Conservation (phyloP, 306 rosid genomes). For the Malus orientalis region DNA sequence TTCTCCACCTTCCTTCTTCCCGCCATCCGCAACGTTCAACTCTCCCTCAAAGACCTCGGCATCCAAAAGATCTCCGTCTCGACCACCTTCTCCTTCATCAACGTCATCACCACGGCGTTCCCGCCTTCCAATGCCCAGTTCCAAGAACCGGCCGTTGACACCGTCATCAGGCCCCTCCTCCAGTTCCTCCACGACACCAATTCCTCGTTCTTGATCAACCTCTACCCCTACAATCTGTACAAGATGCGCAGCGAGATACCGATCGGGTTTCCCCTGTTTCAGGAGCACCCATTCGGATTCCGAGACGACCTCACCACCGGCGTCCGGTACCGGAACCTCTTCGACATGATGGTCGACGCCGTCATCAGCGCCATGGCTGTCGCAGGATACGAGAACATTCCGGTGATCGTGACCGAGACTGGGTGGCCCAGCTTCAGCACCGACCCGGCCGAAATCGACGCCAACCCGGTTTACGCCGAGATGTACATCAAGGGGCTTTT, state of each 20-base stretch:
- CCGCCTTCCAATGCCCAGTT: slow-evolving; percentile 76
- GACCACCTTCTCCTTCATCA: slow-evolving; percentile 63
- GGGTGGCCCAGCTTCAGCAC: slow-evolving; percentile 75
- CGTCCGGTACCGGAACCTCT: slow-evolving; percentile 68
- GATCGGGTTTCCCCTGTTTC: slow-evolving; percentile 61
- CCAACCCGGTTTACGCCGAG: slow-evolving; percentile 59
- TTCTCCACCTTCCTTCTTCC: slow-evolving; percentile 38
- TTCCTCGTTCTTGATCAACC: slow-evolving; percentile 70
- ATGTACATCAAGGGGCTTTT: slow-evolving; percentile 58
- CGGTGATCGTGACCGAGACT: slow-evolving; percentile 65
- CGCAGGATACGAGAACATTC: slow-evolving; percentile 51
- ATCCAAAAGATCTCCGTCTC: slow-evolving; percentile 63
- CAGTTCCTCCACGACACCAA: slow-evolving; percentile 66
- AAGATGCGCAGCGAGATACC: slow-evolving; percentile 53
- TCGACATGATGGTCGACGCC: slow-evolving; percentile 76
- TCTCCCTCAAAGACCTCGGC: slow-evolving; percentile 64
- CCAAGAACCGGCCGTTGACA: slow-evolving; percentile 23
- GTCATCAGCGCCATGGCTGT: slow-evolving; percentile 55
- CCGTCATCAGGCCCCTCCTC: slow-evolving; percentile 48
- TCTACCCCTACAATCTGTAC: slow-evolving; percentile 82
- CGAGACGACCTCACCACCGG: slow-evolving; percentile 73
- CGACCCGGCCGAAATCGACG: slow-evolving; percentile 43
- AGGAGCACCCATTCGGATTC: slow-evolving; percentile 59
- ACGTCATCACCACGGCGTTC: slow-evolving; percentile 41
- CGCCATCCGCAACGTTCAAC: slow-evolving; percentile 56